Evolutionary conservation across 108 stramenopile genomes (phyloP).

Genomic region (Aurantiochytrium sp.): DNA sequence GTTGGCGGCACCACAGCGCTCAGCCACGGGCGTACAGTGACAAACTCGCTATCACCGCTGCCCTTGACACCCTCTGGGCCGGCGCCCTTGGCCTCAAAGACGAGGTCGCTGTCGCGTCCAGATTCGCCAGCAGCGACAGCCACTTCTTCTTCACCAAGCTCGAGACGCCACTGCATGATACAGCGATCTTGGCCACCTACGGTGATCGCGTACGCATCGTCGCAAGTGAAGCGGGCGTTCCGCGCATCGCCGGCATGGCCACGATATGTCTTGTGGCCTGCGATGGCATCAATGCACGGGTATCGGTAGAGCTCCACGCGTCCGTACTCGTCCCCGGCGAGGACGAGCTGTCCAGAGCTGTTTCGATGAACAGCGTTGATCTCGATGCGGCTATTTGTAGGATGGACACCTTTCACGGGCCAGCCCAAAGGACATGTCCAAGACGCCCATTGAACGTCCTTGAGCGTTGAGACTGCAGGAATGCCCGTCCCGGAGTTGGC

Average conservation of each 20-base stretch:
- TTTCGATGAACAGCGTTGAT: constrained; percentile 19
- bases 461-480: constrained; percentile 26
- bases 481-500: constrained; percentile 32
- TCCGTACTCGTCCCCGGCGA: constrained; percentile 36
- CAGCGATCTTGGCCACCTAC: constrained; percentile 29
- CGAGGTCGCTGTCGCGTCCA: background rate
- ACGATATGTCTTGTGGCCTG: background rate
- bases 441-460: constrained; percentile 44
- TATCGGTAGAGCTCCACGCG: constrained; percentile 27
- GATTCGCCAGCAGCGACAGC: background rate
- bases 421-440: constrained; percentile 36
- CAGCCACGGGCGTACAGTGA: background rate
- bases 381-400: background rate
- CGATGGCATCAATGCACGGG: constrained; percentile 7
- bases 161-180: constrained; percentile 27
- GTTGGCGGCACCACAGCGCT: constrained; percentile 16
- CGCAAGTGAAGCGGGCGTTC: constrained; percentile 2
- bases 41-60: background rate
- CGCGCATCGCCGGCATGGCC: constrained; percentile 28
- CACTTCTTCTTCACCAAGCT: background rate
- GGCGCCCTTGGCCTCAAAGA: background rate
- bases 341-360: constrained; percentile 25
- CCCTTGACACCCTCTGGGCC: background rate
- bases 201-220: constrained; percentile 18
- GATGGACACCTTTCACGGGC: constrained; percentile 37